phyloP scores from a whole-genome alignment of 371 early-diverging fungal genomes.

The Mortierella sp. region DNA sequence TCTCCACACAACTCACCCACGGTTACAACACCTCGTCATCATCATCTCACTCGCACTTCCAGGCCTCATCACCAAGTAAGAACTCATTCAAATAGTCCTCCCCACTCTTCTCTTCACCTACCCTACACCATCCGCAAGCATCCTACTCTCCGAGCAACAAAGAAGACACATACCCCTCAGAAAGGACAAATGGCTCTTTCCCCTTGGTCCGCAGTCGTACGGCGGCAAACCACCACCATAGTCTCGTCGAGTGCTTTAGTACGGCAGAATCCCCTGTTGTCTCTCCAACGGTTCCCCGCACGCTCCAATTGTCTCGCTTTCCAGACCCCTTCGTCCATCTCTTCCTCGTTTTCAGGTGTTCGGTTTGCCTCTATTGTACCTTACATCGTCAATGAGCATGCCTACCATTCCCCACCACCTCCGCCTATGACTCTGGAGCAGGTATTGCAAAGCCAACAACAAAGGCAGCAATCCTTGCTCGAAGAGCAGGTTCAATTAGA shows the following conservation, averaged over 20 bases:
- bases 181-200: slow-evolving; percentile 14
- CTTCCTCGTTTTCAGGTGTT: slow-evolving; percentile 15
- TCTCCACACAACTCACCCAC: no score
- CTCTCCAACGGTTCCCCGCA: neutral
- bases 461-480: slow-evolving; percentile 15
- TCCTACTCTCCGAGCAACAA: no score
- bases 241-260: no score
- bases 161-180: neutral
- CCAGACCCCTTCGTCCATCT: neutral
- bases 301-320: no score
- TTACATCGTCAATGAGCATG: slow-evolving; percentile 17
- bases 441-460: slow-evolving; percentile 10
- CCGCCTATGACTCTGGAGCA: slow-evolving; percentile 47
- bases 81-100: no score
- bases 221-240: slow-evolving; percentile 6
- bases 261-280: slow-evolving; percentile 15
- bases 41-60: no score
- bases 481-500: slow-evolving; percentile 43
- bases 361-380: slow-evolving; percentile 48
- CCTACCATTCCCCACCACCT: slow-evolving; percentile 27
- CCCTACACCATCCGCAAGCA: neutral
- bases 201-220: slow-evolving; percentile 17
- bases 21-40: no score
- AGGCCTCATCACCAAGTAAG: no score
- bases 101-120: neutral